Conservation (phyloP, 805 yeast genomes). For the Yarrowia phangngaensis region DNA sequence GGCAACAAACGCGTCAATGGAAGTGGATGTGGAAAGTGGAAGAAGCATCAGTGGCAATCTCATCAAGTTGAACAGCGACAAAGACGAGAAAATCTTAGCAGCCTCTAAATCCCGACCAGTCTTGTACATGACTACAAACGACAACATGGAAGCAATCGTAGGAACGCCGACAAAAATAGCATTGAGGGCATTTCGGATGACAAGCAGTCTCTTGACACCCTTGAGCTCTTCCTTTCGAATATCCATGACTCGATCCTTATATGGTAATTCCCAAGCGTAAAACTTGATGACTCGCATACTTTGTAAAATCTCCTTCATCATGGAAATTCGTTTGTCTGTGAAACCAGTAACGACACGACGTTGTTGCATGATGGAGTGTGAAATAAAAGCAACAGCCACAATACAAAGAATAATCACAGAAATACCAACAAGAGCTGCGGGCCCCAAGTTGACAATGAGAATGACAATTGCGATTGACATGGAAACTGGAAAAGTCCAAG, state of each 20-base stretch:
- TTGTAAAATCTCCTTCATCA: constrained; percentile 74
- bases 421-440: constrained; percentile 59
- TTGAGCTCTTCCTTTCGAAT: constrained; percentile 58
- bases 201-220: constrained; percentile 57
- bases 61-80: constrained; percentile 63
- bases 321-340: constrained; percentile 64
- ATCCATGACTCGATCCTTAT: constrained; percentile 49
- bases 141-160: constrained; percentile 61
- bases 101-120: constrained; percentile 47
- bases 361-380: constrained; percentile 43
- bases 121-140: constrained; percentile 48
- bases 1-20: constrained; percentile 85
- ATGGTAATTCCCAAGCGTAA: constrained; percentile 84
- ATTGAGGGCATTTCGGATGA: constrained; percentile 57
- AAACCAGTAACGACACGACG: constrained; percentile 55
- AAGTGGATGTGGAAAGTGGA: constrained; percentile 70
- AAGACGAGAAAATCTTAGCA: constrained; percentile 64
- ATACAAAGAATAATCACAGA: constrained; percentile 42
- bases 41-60: constrained; percentile 62
- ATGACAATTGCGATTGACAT: constrained; percentile 56
- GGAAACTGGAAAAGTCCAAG: constrained; percentile 57
- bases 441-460: constrained; percentile 60
- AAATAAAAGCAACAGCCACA: constrained; percentile 35
- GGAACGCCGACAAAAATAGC: constrained; percentile 67
- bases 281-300: constrained; percentile 77